Conservation (phyloP, 106 monocot genomes). For the Vanilla planifolia region DNA sequence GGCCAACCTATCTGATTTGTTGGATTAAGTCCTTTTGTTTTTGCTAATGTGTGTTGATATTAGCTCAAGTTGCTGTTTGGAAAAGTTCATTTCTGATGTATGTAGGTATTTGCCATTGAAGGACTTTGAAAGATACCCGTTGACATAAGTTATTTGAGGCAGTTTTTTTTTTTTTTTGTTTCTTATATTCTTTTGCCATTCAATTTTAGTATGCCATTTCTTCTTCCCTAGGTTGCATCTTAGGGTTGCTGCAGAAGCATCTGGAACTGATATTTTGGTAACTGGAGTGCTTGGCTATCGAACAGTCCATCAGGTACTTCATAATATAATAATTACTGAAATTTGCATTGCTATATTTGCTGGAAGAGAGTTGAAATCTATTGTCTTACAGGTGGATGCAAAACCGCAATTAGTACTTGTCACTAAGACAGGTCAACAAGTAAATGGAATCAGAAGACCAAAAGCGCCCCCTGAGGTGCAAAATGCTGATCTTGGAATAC, state of each 20-base stretch:
- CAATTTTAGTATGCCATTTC: not conserved
- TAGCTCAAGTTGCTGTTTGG: no score
- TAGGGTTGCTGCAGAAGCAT: slow-evolving; percentile 48
- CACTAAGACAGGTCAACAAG: slow-evolving; percentile 34
- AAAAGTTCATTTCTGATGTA: no score
- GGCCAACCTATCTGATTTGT: no score
- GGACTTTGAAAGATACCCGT: no score
- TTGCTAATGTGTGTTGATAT: no score
- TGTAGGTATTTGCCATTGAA: no score
- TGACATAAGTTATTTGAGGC: no score
- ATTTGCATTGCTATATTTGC: not conserved
- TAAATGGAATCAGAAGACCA: slow-evolving; percentile 5
- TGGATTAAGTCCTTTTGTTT: no score
- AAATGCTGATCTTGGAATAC: not conserved
- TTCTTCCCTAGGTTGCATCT: slow-evolving; percentile 52
- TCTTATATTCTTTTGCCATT: not conserved
- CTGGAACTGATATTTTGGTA: slow-evolving; percentile 59
- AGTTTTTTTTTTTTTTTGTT: not conserved
- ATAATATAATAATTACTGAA: not conserved
- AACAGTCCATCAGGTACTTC: slow-evolving; percentile 79
- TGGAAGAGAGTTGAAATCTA: not conserved
- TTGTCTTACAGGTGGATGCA: slow-evolving; percentile 58
- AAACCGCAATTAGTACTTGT: slow-evolving; percentile 87
- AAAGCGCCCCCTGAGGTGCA: slow-evolving; percentile 10
- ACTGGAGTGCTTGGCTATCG: slow-evolving; percentile 89